Evolutionary conservation across 257 asterid genomes (phyloP), one percentile per base, ranked within the genome.

Genomic region (Salvia rosmarinus): DNA sequence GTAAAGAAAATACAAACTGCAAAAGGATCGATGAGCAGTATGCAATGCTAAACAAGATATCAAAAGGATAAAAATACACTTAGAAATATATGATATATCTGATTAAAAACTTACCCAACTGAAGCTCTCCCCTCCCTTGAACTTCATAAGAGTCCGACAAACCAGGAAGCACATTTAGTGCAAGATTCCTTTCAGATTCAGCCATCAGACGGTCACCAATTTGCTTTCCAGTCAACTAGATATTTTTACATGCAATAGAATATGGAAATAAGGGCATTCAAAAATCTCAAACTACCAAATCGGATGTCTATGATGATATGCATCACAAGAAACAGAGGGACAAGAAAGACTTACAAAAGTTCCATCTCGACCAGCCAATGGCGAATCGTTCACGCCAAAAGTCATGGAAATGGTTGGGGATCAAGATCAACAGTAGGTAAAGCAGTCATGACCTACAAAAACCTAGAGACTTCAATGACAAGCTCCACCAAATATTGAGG

Each of bases 111-210:
- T 77, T 72, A 91, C 99, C 99, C 82, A 95, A 83, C 71, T 95
- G 99, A 84, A 95, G 98, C 85, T 95, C 99, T 81, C 99, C 99
- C 83, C 99, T 84, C 77, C 99, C 99, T 79, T 91, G 99, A 80
- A 95, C 99, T 88, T 95, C 99, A 87, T 82, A 91, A 49, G 99
- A 87, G 30, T 95, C 99, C 3, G 99, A 88, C 72, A 87, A 74
- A 52, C 92, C 89, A 61, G 96, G 96, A 59, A 95, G 86, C 66
- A 95, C 97, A 81, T 89, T 91, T 77, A 95, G 87, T 25, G 99
- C 94, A 60, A 95, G 98, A 82, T 91, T 95, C 44, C 96, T 91
- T 86, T 91, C 99, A 82, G 98, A 87, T 81, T 95, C 99, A 74
- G 96, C 96, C 82, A 80, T 69, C 71, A 95, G 80, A 56, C 99